Evolutionary conservation across 768 basidiomycete genomes (phyloP), one percentile per base, ranked within the genome.

Genomic region (Astraeus odoratus): DNA sequence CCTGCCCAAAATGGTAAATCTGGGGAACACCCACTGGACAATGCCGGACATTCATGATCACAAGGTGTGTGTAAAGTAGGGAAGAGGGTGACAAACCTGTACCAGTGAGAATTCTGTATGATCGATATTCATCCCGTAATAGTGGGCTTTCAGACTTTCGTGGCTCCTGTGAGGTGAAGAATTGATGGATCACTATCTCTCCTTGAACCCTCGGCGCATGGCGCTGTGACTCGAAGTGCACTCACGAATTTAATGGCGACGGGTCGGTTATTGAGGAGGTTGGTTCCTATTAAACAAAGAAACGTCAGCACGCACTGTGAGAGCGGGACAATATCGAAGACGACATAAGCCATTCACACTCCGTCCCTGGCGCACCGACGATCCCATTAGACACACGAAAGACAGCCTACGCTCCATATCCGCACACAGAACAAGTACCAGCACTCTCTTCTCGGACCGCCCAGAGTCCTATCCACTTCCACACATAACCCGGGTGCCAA

Each of bases 111-210:
- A 94, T 97, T 69, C 94, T 85, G 71, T 98, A 98, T 22, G 91
- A 93, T 51, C 96, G 78, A 68, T 93, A 98, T 65, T 99, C 95
- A 66, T 99, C 95, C 53, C 95, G 76, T 48, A 98, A 73, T 70
- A 98, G 95, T 29, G 95, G 95, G 19, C 95, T 96, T 67, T 99
- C 96, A 39, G 91, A 93, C 72, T 97, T 98, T 55, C 95, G 80
- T 41, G 89, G 89, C 74, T 92, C 89, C 88, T 91, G 55, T n/a
- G 35, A 29, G 23, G 47, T 56, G 37, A 53, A 49, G 40, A 10
- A 51, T 24, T 39, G 43, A 39, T 39, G n/a, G n/a, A n/a, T n/a
- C n/a, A n/a, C n/a, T 33, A 39, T n/a, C 8, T 39, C 40, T 44
- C 42, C 47, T 47, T 38, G 53, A n/a, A n/a, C n/a, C n/a, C n/a